Evolutionary conservation across 164 flowering plant species (phyloP), one percentile per base, ranked within the genome.

Genomic region (Taxillus chinensis): DNA sequence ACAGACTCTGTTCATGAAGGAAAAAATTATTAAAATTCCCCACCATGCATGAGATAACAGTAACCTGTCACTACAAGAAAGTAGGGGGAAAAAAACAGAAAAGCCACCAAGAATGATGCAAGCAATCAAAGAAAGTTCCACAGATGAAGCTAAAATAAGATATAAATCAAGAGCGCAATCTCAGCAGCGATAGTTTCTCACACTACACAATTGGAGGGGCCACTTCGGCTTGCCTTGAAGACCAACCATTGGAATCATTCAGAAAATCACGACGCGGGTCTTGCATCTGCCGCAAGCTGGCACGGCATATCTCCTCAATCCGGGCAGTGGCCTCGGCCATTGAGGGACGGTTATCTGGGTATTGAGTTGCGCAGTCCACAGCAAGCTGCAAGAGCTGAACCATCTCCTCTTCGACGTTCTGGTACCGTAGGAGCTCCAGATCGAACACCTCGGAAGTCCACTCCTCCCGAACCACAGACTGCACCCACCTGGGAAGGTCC

Each of bases 401-500:
- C 98, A 91, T 89, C 55, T 89, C 90, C 61, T 86, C 95, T 70
- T 89, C 98, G 2, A 84, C 88, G 37, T 70, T 86, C 68, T 84
- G 87, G 79, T 89, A 86, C 68, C 92, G 75, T 16, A 89, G 74
- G 37, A 92, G 90, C 78, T 92, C 95, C 1, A 75, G 67, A 61
- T 92, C 98, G 59, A 92, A 89, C 39, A 92, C 92, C 80, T 89
- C 89, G 0, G 89, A 60, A 1, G 86, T 77, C 93, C 92, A 92
- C 62, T 89, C 91, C 51, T 92, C 96, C 17, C 78, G 74, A 9
- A 86, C 89, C 27, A 91, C 87, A 0, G 96, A 87, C 50, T 83
- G 92, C 15, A 89, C 98, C 98, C 98, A 92, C 57, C 92, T 77
- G 3, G 98, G 98, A 7, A 89, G 84, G 68, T 92, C 96, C 0